phyloP scores from a whole-genome alignment of 495 filamentous ascomycete genomes.

The Xylaria palmicola region DNA sequence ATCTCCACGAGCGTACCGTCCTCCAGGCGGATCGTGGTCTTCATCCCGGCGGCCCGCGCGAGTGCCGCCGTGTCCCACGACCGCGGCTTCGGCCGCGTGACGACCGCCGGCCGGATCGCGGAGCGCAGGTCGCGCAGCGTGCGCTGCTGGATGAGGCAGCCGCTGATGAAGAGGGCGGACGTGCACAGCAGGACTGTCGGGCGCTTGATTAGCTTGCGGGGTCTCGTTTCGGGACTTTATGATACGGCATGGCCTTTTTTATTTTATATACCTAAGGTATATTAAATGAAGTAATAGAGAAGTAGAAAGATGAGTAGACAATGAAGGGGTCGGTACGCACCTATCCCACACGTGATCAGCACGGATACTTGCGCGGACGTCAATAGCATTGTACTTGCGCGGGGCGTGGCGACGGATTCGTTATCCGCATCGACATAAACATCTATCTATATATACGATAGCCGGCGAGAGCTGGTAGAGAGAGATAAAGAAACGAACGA shows the following conservation, averaged over 20 bases:
- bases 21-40: conserved; percentile 35
- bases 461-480: background rate
- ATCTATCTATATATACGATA: conserved; percentile 9
- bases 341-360: conserved; percentile 46
- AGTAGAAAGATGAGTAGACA: too few relatives aligned
- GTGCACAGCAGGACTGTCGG: conserved; percentile 53
- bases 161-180: conserved; percentile 51
- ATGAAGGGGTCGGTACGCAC: conserved; percentile 34
- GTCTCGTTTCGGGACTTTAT: too few relatives aligned
- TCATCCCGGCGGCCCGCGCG: conserved; percentile 16
- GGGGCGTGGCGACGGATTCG: background rate
- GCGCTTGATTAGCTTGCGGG: too few relatives aligned
- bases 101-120: conserved; percentile 41
- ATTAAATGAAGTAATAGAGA: too few relatives aligned
- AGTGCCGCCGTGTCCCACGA: conserved; percentile 32
- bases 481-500: background rate
- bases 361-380: conserved; percentile 55
- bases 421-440: background rate
- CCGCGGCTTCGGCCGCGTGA: conserved; percentile 40
- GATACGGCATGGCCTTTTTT: too few relatives aligned
- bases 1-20: conserved; percentile 38
- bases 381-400: conserved; percentile 41
- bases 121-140: conserved; percentile 49
- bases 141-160: conserved; percentile 55
- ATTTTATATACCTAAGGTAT: too few relatives aligned